Evolutionary conservation across 2,329 filamentous ascomycete species (phyloP).

Genomic region (Colletotrichum chrysophilum): DNA sequence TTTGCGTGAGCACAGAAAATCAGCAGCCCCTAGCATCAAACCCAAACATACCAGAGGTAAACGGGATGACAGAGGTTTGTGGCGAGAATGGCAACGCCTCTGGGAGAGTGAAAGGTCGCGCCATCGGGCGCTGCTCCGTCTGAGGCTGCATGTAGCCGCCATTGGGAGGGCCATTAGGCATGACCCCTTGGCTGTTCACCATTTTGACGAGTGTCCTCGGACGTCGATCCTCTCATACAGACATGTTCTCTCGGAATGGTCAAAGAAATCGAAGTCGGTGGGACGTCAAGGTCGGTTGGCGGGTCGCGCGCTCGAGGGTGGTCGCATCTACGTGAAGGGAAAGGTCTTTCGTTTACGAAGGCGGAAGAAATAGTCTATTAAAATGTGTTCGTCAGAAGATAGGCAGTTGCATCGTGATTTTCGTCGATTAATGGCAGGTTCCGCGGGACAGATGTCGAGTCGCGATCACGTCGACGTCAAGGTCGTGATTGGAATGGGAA

Average conservation of each 20-base stretch:
- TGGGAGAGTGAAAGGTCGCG: conserved; percentile 65
- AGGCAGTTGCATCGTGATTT: background rate
- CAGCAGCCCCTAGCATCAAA: background rate
- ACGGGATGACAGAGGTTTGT: conserved; percentile 79
- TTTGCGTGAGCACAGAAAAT: background rate
- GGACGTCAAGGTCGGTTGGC: background rate
- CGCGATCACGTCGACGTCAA: conserved; percentile 10
- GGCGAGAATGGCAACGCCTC: conserved; percentile 85
- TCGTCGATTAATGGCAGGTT: background rate
- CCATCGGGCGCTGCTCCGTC: conserved; percentile 14
- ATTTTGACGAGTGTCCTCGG: conserved; percentile 6
- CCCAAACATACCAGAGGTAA: conserved; percentile 68
- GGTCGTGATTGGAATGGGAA: conserved; percentile 7
- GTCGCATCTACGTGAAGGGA: background rate
- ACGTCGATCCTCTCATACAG: background rate
- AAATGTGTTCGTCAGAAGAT: background rate
- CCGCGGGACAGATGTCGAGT: background rate
- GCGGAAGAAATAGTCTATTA: background rate
- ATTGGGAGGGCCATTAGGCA: conserved; percentile 17
- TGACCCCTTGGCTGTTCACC: conserved; percentile 14
- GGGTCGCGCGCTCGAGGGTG: background rate
- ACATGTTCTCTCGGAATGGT: conserved; percentile 11
- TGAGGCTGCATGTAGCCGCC: conserved; percentile 19
- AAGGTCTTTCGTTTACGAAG: background rate
- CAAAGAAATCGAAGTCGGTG: background rate